Base-by-base conservation (phyloP, 139 green algal genomes). In the Asterochloris erici region DNA sequence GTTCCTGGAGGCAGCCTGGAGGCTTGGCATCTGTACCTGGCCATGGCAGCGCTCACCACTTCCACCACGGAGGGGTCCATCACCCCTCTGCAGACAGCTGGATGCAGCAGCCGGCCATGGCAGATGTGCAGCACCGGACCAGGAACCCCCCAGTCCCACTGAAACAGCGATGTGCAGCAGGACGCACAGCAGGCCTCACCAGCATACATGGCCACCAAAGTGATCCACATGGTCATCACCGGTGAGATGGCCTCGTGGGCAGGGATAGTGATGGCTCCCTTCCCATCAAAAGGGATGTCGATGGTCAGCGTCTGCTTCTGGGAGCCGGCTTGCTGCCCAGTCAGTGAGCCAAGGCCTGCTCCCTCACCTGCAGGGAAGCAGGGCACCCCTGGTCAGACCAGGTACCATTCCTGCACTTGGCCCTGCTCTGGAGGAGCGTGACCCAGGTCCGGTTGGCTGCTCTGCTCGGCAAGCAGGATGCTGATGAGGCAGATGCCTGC, bases 151-250 rank as follows among this genome's bases (percentile, higher is more conserved):
- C 38, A 6, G 38, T 54, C 38, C 2, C 38, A 54, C 2, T 54
- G 4, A 54, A 54, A 6, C 38, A 10, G 66, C 66, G 4, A 73
- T 27, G 66, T 9, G 19, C 66, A 73, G 66, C 66, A 73, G 19
- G 19, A 12, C 26, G 63, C n/a, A 47, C n/a, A 47, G 21, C 79
- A 68, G 62, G 24, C 11, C 79, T 78, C 38, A 92, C 88, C 87
- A 17, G 91, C 85, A 82, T 94, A 96, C 81, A 97, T 87, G 16
- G 88, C 71, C 14, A 97, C 75, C 19, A 98, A 84, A 0, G 94
- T 98, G 68, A 96, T 84, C 94, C 94, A 98, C 77, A 96, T 84
- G 9, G 86, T 94, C 78, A 96, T 91, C 26, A 97, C 92, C 0
- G 94, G 94, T 17, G 87, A 94, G 38, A 97, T 92, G 1, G 91